Conservation (phyloP, 228 moss, liverwort and hornwort species). For the Sphagnum fallax region DNA sequence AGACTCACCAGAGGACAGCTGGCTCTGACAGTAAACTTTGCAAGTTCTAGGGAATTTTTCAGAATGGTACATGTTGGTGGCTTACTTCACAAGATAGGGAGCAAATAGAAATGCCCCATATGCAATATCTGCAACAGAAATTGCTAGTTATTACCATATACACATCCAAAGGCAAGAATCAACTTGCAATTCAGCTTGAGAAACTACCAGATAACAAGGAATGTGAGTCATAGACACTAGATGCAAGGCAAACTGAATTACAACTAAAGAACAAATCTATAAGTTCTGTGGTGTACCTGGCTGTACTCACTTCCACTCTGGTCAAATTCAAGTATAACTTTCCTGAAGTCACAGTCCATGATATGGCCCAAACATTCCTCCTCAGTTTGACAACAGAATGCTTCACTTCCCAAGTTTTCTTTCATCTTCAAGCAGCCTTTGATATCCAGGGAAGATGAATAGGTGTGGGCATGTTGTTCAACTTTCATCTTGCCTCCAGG, state of each 20-base stretch:
- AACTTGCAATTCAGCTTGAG: not conserved
- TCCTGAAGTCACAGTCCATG: slow-evolving; percentile 24
- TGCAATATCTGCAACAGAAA: slow-evolving; percentile 27
- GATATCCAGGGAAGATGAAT: slow-evolving; percentile 20
- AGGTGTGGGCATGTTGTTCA: slow-evolving; percentile 12
- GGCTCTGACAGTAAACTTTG: slow-evolving; percentile 24
- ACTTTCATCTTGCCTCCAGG: slow-evolving; percentile 10
- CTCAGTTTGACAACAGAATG: slow-evolving; percentile 12
- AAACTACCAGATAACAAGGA: not conserved
- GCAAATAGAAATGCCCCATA: slow-evolving; percentile 44
- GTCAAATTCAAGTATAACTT: slow-evolving; percentile 29
- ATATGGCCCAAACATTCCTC: slow-evolving; percentile 18
- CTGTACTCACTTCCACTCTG: slow-evolving; percentile 35
- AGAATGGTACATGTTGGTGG: slow-evolving; percentile 6
- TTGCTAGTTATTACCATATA: not conserved
- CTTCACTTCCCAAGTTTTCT: slow-evolving; percentile 5
- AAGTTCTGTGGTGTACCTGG: slow-evolving; percentile 24
- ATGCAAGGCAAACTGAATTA: not conserved
- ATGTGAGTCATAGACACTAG: not conserved
- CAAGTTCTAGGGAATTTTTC: slow-evolving; percentile 2
- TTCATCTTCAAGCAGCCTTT: slow-evolving; percentile 14
- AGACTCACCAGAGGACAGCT: slow-evolving; percentile 27
- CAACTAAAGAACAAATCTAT: not conserved
- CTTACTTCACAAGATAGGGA: slow-evolving; percentile 16
- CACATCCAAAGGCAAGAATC: not conserved